phyloP scores from a whole-genome alignment of 352 stramenopile species.

The Globisporangium nodosum region DNA sequence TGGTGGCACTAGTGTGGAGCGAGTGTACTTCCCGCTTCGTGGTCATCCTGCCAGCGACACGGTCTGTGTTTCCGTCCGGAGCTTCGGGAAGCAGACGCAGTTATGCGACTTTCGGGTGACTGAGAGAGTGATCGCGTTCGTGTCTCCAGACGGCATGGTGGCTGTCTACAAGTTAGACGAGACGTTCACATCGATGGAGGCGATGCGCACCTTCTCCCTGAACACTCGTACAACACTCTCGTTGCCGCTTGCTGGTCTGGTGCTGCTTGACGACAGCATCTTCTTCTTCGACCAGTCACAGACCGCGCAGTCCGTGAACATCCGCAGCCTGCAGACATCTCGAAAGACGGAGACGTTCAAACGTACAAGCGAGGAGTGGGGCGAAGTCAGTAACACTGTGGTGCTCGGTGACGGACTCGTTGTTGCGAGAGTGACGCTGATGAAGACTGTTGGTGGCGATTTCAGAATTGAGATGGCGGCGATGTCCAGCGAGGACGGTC shows the following conservation, averaged over 20 bases:
- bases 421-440: constrained; percentile 13
- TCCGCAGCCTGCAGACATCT: constrained; percentile 43
- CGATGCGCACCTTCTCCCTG: constrained; percentile 6
- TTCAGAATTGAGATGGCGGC: constrained; percentile 15
- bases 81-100: constrained; percentile 4
- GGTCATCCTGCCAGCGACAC: neutral
- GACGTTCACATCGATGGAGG: constrained; percentile 12
- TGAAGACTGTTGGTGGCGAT: neutral
- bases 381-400: constrained; percentile 11
- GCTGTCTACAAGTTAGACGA: constrained; percentile 17
- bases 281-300: constrained; percentile 28
- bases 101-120: constrained; percentile 4
- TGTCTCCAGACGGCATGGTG: neutral
- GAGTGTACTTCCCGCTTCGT: constrained; percentile 6
- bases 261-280: constrained; percentile 16
- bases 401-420: constrained; percentile 23
- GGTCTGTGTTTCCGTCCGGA: neutral
- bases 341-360: constrained; percentile 12
- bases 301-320: constrained; percentile 33
- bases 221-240: constrained; percentile 14
- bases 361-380: neutral
- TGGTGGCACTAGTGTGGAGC: constrained; percentile 1
- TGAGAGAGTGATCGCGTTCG: constrained; percentile 9
- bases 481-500: constrained; percentile 28
- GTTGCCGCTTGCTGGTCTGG: constrained; percentile 8